phyloP scores from a whole-genome alignment of 2,329 filamentous ascomycete species.

The Nigrograna mackinnonii region DNA sequence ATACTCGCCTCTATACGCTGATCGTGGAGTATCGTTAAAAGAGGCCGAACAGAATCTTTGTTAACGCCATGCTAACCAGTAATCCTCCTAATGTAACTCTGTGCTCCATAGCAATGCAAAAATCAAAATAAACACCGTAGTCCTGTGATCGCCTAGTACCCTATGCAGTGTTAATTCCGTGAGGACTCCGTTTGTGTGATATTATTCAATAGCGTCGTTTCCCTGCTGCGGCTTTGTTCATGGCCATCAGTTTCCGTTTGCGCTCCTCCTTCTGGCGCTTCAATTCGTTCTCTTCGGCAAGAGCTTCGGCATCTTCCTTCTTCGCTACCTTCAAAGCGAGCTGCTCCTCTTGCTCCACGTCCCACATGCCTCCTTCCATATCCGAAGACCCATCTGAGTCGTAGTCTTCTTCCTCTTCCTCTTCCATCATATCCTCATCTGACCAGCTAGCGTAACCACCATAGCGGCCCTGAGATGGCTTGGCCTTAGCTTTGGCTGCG shows the following conservation, averaged over 20 bases:
- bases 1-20: too few relatives aligned
- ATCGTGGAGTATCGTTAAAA: too few relatives aligned
- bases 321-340: slow-evolving; percentile 64
- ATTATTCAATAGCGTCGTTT: slow-evolving; percentile 18
- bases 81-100: slow-evolving; percentile 15
- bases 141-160: neutral
- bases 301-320: slow-evolving; percentile 68
- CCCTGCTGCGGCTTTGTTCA: slow-evolving; percentile 30
- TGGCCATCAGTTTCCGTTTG: slow-evolving; percentile 33
- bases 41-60: neutral
- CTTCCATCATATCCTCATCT: slow-evolving; percentile 43
- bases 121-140: slow-evolving; percentile 26
- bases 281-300: slow-evolving; percentile 54
- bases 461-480: slow-evolving; percentile 35
- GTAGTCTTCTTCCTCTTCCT: slow-evolving; percentile 63
- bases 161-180: slow-evolving; percentile 21
- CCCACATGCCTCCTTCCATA: slow-evolving; percentile 77
- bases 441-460: slow-evolving; percentile 43
- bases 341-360: slow-evolving; percentile 73
- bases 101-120: slow-evolving; percentile 36
- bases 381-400: slow-evolving; percentile 72
- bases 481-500: slow-evolving; percentile 32
- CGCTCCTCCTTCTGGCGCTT: slow-evolving; percentile 38
- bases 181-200: slow-evolving; percentile 19
- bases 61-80: slow-evolving; percentile 18